Conservation (phyloP, 805 yeast genomes). For the Trichomonascus vanleenenianus region DNA sequence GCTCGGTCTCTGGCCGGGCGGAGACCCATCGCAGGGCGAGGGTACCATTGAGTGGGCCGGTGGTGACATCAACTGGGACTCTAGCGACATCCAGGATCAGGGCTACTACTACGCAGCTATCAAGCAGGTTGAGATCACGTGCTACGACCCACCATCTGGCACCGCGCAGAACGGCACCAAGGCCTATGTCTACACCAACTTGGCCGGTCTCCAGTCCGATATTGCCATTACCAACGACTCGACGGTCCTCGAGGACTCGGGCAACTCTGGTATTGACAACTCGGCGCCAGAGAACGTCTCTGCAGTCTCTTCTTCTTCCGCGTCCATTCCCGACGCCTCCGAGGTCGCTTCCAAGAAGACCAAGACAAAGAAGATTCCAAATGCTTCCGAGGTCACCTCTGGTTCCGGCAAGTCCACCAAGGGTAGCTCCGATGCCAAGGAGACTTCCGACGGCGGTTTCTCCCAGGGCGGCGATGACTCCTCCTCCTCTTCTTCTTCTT, state of each 20-base stretch:
- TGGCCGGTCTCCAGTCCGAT: conserved; percentile 36
- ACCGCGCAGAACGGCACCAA: conserved; percentile 39
- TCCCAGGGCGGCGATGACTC: conserved; percentile 9
- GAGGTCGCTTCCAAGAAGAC: conserved; percentile 11
- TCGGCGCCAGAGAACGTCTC: conserved; percentile 6
- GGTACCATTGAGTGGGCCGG: conserved; percentile 84
- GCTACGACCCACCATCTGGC: conserved; percentile 66
- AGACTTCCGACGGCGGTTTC: conserved; percentile 9
- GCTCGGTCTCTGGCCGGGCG: conserved; percentile 50
- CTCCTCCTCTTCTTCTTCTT: conserved; percentile 12
- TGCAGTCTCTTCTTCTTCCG: conserved; percentile 1
- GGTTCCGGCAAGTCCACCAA: conserved; percentile 7
- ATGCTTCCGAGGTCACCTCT: conserved; percentile 8
- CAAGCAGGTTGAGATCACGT: conserved; percentile 50
- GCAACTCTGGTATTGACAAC: conserved; percentile 13
- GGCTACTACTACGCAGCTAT: conserved; percentile 78
- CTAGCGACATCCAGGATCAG: conserved; percentile 58
- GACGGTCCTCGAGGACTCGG: conserved; percentile 44
- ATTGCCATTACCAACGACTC: conserved; percentile 56
- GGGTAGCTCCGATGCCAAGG: conserved; percentile 5
- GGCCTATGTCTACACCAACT: conserved; percentile 48
- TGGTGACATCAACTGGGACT: conserved; percentile 78
- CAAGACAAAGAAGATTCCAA: conserved; percentile 17
- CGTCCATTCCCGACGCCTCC: conserved; percentile 8
- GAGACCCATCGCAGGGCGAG: conserved; percentile 38